Percentiles rank a stretch among this genome's conserved stretches.
Evolutionary conservation across 371 early-diverging fungal species (phyloP).

Genomic region (Massospora cicadina): DNA sequence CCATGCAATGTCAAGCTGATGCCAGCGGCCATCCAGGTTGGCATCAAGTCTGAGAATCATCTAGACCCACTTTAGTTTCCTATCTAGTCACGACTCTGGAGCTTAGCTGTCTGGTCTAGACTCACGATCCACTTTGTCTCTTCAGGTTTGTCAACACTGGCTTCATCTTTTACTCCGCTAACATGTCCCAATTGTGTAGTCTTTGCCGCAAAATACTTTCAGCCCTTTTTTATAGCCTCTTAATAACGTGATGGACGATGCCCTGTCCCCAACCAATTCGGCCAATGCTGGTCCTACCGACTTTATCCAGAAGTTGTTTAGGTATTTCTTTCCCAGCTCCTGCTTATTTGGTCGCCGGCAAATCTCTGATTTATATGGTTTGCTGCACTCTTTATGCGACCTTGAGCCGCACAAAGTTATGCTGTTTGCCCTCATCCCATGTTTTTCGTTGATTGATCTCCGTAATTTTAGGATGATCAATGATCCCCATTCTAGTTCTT

Average conservation of each 20-base stretch:
- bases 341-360: background rate
- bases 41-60: background rate
- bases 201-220: background rate
- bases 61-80: background rate
- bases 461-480: constrained; percentile 40
- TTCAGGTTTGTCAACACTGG: background rate
- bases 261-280: background rate
- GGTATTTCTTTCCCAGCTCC: background rate
- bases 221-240: background rate
- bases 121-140: background rate
- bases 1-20: no score
- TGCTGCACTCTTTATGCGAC: background rate
- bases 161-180: background rate
- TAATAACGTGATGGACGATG: background rate
- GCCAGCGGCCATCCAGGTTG: background rate
- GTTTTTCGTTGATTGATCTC: background rate
- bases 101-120: background rate
- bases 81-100: background rate
- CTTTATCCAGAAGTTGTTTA: constrained; percentile 1
- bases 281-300: background rate
- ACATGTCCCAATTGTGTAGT: background rate
- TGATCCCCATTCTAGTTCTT: constrained; percentile 36
- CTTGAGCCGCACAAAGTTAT: background rate
- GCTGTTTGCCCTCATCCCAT: background rate
- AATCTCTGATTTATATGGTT: no score